These are phyloP conservation scores for Hirsutella minnesotensis DNA, from an alignment of 2,329 filamentous ascomycete species.

Conservation along the genomic window DNA sequence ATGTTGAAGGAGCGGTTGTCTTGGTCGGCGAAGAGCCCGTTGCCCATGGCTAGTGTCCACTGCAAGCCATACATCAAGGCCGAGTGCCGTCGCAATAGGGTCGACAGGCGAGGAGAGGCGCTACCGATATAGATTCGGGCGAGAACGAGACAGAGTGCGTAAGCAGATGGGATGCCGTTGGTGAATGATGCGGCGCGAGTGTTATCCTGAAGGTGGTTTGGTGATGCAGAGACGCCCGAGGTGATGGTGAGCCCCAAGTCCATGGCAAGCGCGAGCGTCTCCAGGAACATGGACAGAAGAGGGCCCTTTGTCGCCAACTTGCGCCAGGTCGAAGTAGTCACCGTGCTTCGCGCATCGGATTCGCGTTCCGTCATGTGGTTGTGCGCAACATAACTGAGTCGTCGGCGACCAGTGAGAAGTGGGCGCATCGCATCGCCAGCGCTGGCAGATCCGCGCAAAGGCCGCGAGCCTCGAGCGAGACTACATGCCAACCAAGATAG, in stretches of 20 bases:
- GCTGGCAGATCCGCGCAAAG: no score
- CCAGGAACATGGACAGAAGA: neutral
- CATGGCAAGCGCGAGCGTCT: neutral
- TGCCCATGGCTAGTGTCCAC: neutral
- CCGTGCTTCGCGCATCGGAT: neutral
- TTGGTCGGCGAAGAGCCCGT: neutral
- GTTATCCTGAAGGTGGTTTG: no score
- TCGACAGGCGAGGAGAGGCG: neutral
- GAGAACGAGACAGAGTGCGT: neutral
- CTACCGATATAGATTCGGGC: neutral
- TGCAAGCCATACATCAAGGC: neutral
- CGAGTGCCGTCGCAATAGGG: neutral
- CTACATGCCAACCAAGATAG: no score
- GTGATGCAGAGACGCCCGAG: neutral
- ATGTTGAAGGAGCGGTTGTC: neutral
- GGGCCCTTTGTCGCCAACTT: neutral
- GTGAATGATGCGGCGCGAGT: neutral
- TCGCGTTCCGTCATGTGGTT: no score
- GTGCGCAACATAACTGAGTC: no score
- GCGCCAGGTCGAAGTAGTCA: neutral
- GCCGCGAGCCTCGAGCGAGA: no score
- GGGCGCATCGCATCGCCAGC: no score
- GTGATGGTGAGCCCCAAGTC: neutral
- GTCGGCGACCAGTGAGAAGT: no score
- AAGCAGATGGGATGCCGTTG: neutral